These are phyloP conservation scores for Harringtonia lauricola DNA, from an alignment of 2,329 filamentous ascomycete genomes.

Conservation along the genomic window DNA sequence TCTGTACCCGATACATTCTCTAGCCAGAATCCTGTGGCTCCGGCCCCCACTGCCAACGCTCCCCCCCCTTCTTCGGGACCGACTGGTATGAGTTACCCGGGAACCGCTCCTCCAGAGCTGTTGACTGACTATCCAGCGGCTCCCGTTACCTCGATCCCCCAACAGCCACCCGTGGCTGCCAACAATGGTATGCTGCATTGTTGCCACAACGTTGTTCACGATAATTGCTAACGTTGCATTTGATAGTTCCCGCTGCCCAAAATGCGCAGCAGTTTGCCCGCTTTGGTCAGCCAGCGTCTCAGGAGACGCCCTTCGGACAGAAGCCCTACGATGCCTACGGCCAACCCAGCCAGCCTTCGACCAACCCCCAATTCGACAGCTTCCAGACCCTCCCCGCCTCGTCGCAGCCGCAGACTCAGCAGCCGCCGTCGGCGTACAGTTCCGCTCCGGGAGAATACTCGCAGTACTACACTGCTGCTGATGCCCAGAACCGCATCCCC, in stretches of 20 bases:
- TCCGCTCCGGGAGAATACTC: slow-evolving; percentile 72
- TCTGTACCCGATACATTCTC: slow-evolving; percentile 44
- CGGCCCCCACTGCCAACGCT: slow-evolving; percentile 22
- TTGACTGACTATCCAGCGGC: slow-evolving; percentile 19
- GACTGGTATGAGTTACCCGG: slow-evolving; percentile 16
- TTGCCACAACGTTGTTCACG: too few relatives aligned
- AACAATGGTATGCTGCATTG: slow-evolving; percentile 22
- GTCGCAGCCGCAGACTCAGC: slow-evolving; percentile 41
- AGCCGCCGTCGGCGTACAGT: slow-evolving; percentile 56
- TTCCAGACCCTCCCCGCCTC: slow-evolving; percentile 24
- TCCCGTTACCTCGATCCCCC: slow-evolving; percentile 15
- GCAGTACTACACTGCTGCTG: slow-evolving; percentile 67
- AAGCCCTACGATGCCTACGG: slow-evolving; percentile 84
- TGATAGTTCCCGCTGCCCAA: background rate
- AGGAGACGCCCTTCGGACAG: slow-evolving; percentile 53
- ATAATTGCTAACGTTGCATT: too few relatives aligned
- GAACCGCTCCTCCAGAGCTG: background rate
- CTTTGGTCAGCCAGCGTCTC: slow-evolving; percentile 51
- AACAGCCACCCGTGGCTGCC: slow-evolving; percentile 20
- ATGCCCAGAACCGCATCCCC: slow-evolving; percentile 57
- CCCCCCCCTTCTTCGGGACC: slow-evolving; percentile 30
- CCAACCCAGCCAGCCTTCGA: slow-evolving; percentile 51
- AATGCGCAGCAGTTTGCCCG: slow-evolving; percentile 52
- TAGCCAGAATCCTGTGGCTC: slow-evolving; percentile 36
- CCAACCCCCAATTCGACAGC: slow-evolving; percentile 48